Base-by-base conservation (phyloP, 352 stramenopile species). In the Phytopythium oedochilum region DNA sequence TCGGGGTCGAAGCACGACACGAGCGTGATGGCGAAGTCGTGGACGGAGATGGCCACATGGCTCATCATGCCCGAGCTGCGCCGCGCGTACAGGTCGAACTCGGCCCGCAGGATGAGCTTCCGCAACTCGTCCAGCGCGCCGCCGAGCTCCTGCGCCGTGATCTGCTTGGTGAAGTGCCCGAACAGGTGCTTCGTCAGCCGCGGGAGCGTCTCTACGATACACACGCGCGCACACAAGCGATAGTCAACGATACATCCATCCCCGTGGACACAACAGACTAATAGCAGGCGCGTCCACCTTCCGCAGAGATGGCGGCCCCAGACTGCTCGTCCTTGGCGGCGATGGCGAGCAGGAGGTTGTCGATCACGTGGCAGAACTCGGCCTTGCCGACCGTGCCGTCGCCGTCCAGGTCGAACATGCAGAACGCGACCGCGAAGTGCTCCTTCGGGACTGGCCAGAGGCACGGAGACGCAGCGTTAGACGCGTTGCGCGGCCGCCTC, bases 401-500 rank as follows among this genome's bases (percentile, higher is more conserved):
- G 26, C 76, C 74, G 46, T 92, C 79, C 31, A 90, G 53, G 57
- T 92, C 79, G 38, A 92, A 85, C 79, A 92, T 90, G 57, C 67
- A 83, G 55, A 92, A 92, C 45, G 78, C 79, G 36, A 92, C 79
- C 28, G 83, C 73, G 50, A 92, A 92, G 53, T 89, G 78, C 51
- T 89, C 74, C 40, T 79, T 76, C 0, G 83, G 83, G 53, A 92
- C 81, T 91, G 50, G 15, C 46, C 22, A 26, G 11, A 53, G 54
- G n/a, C 42, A 10, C 22, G 42, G 11, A 26, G 8, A n/a, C 23
- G 34, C 23, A 1, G 40, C 20, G 40, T 47, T 29, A 47, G 40
- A 31, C 12, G 29, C 29, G 5, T 34, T 5, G 5, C 29, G 29
- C 29, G 29, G 29, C 29, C 29, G 29, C 29, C 5, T 10, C 29